Base-by-base conservation (phyloP, 2,329 filamentous ascomycete species). In the Venturia nashicola region DNA sequence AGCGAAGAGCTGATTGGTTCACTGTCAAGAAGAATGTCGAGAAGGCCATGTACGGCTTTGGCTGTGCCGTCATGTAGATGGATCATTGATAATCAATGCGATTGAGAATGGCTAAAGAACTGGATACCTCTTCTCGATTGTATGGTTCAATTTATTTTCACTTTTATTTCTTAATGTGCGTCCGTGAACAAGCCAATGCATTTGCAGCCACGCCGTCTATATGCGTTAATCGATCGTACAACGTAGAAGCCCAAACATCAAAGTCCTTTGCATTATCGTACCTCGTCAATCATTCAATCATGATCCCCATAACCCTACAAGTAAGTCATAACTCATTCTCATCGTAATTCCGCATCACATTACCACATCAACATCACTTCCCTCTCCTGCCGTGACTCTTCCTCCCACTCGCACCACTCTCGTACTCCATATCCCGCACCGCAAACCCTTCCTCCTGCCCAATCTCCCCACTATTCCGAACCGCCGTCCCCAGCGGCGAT, bases 11-110 rank as follows among this genome's bases (percentile, higher is more conserved):
- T 61, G 94, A 99, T 77, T 99, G 94, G 94, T 96, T 94, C 73
- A 83, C 88, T 69, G 90, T 99, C 12, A 89, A 88, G 77, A 85
- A 84, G 67, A 86, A 91, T 67, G 94, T 99, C 6, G 94, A 99
- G 79, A 88, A 89, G 76, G 91, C 91, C 66, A 97, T 99, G 91
- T 97, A 97, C 76, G 94, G 94, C 5, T 84, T 96, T 73, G 93
- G 94, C 66, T 99, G 94, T 75, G 74, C 73, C 57, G 72, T 95
- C 54, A 97, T 97, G 91, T 97, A 57, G 51, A 23, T 27, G 16
- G 23, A 27, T 20, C 23, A 55, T 55, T 27, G 27, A 27, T 27
- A 2, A 27, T 27, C 2, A 2, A 27, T 27, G 4, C 27, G 27
- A 27, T 2, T 51, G 20, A 54, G 23, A 16, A 54, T 1, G 34